Evolutionary conservation across 2,329 filamentous ascomycete genomes (phyloP).

Genomic region (Fusarium continuum): DNA sequence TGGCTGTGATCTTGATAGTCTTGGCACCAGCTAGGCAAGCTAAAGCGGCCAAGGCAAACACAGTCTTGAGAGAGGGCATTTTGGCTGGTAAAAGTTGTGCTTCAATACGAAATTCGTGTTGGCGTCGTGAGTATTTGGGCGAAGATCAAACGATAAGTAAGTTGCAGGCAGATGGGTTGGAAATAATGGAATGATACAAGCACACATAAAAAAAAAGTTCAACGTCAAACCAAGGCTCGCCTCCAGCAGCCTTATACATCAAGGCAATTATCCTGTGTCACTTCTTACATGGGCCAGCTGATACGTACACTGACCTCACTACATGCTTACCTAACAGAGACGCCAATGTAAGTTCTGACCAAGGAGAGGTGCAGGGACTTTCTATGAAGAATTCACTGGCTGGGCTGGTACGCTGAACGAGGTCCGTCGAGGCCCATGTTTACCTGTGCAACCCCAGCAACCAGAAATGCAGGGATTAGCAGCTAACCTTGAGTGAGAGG

Average conservation of each 20-base stretch:
- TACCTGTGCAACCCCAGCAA: constrained; percentile 29
- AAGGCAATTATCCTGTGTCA: constrained; percentile 12
- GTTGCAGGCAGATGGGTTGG: background rate
- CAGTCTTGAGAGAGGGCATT: constrained; percentile 46
- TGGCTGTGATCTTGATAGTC: constrained; percentile 49
- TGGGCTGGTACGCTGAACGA: constrained; percentile 13
- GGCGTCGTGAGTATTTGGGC: background rate
- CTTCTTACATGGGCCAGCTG: constrained; percentile 9
- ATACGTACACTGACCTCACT: constrained; percentile 12
- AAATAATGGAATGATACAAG: background rate
- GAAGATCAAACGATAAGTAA: background rate
- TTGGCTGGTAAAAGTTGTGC: background rate
- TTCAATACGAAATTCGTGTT: background rate
- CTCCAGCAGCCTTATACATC: constrained; percentile 19
- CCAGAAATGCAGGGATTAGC: background rate
- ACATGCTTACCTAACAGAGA: constrained; percentile 3
- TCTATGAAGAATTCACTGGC: constrained; percentile 7
- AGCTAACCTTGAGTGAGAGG: background rate
- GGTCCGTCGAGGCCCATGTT: constrained; percentile 4
- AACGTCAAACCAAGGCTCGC: constrained; percentile 2
- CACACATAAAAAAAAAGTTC: constrained; percentile 9
- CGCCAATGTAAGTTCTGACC: constrained; percentile 10
- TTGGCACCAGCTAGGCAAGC: constrained; percentile 43
- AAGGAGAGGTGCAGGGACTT: constrained; percentile 12
- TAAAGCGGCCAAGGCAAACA: constrained; percentile 40